phyloP scores from a whole-genome alignment of 345 rosid species.

The Clausena lansium region DNA sequence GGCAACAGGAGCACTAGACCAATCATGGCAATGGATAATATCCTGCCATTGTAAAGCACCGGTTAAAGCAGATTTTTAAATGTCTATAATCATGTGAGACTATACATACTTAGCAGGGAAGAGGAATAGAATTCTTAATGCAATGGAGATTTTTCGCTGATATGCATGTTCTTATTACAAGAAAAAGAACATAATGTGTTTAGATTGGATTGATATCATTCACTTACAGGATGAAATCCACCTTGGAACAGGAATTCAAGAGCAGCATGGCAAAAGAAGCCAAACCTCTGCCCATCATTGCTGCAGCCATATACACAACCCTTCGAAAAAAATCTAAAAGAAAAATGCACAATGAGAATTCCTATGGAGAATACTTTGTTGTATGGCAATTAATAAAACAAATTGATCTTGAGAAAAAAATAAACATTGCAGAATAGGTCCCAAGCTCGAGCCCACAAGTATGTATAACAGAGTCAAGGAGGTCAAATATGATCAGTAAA shows the following conservation, averaged over 20 bases:
- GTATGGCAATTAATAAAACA: not conserved
- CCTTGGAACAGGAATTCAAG: conserved; percentile 85
- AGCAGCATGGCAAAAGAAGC: conserved; percentile 94
- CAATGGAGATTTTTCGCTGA: not conserved
- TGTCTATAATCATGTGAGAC: not conserved
- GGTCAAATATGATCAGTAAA: not conserved
- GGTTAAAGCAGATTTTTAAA: not conserved
- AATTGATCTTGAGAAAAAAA: conserved; percentile 2
- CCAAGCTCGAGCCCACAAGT: not conserved
- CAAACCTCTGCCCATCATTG: conserved; percentile 83
- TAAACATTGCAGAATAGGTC: not conserved
- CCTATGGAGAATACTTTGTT: not conserved
- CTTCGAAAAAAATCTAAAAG: conserved; percentile 56
- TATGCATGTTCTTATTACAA: not conserved
- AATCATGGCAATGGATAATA: conserved; percentile 95
- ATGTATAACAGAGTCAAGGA: not conserved
- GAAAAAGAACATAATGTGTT: not conserved
- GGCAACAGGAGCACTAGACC: conserved; percentile 92
- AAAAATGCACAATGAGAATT: conserved; percentile 10
- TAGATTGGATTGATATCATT: not conserved
- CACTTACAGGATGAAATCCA: conserved; percentile 83
- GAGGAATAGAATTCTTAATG: not conserved
- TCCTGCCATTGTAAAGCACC: conserved; percentile 51
- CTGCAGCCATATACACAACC: conserved; percentile 79
- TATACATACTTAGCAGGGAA: not conserved